These are phyloP conservation scores for Guadua angustifolia DNA, from an alignment of 176 grass and related monocot genomes.

Conservation along the genomic window DNA sequence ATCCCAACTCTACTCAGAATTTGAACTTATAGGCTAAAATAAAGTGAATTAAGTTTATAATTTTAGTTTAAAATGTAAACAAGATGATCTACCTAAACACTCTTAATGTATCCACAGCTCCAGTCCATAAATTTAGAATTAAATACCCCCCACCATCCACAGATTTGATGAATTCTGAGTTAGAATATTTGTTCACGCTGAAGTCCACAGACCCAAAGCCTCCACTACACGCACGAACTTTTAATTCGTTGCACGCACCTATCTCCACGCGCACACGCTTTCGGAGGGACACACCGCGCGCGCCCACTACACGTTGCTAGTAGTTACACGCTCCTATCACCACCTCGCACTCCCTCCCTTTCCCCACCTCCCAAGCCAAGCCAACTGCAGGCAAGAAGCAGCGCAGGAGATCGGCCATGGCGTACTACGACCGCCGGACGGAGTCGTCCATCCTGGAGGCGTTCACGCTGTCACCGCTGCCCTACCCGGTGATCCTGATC, in stretches of 20 bases:
- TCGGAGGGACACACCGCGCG: too few relatives aligned
- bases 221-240: neutral
- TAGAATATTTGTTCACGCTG: too few relatives aligned
- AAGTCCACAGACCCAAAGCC: neutral
- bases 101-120: too few relatives aligned
- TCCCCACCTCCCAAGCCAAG: neutral
- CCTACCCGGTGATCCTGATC: conserved; percentile 80
- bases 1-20: too few relatives aligned
- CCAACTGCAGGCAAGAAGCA: neutral
- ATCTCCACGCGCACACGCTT: neutral
- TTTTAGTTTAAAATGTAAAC: too few relatives aligned
- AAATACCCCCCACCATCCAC: too few relatives aligned
- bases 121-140: too few relatives aligned
- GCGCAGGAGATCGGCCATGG: conserved; percentile 36
- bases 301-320: neutral
- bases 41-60: too few relatives aligned
- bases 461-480: conserved; percentile 80
- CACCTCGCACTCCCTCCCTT: neutral
- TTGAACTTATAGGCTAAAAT: too few relatives aligned
- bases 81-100: too few relatives aligned
- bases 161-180: too few relatives aligned
- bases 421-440: conserved; percentile 66
- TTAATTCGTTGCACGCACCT: neutral
- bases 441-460: conserved; percentile 69
- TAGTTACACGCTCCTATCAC: conserved; percentile 36